phyloP scores from a whole-genome alignment of 371 early-diverging fungal species.

The Chytridium lagenaria region DNA sequence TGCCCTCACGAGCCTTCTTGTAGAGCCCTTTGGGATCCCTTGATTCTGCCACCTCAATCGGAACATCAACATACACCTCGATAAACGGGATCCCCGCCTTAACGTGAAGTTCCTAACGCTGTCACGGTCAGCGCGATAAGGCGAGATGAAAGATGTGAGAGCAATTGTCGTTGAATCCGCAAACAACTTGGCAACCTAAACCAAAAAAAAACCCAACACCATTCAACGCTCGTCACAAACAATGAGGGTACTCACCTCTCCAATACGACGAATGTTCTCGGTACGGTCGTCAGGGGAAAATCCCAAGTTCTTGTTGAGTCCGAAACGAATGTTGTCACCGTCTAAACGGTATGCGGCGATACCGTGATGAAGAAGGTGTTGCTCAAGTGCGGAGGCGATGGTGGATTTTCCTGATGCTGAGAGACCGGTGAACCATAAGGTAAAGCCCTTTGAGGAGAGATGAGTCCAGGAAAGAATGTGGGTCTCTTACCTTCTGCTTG shows the following conservation, averaged over 20 bases:
- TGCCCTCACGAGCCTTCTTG: slow-evolving; percentile 91
- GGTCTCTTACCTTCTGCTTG: slow-evolving; percentile 79
- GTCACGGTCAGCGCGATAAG: slow-evolving; percentile 84
- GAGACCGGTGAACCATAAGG: slow-evolving; percentile 94
- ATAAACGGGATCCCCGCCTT: slow-evolving; percentile 78
- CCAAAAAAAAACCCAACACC: background rate
- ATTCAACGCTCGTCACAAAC: background rate
- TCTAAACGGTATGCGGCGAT: slow-evolving; percentile 86
- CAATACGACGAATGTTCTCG: slow-evolving; percentile 93
- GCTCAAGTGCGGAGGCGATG: slow-evolving; percentile 87
- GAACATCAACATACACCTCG: slow-evolving; percentile 87
- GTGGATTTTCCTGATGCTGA: slow-evolving; percentile 95
- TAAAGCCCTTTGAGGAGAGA: slow-evolving; percentile 66
- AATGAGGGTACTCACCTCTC: slow-evolving; percentile 66
- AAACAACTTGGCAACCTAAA: slow-evolving; percentile 82
- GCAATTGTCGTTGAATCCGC: slow-evolving; percentile 82
- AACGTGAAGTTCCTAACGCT: slow-evolving; percentile 79
- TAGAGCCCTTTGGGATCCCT: slow-evolving; percentile 96
- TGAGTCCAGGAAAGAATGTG: background rate
- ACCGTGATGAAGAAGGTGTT: slow-evolving; percentile 76
- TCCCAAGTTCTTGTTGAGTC: slow-evolving; percentile 92
- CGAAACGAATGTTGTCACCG: slow-evolving; percentile 95
- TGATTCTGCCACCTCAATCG: slow-evolving; percentile 84
- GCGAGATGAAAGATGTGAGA: slow-evolving; percentile 90
- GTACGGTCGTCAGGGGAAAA: slow-evolving; percentile 86